Base-by-base conservation (phyloP, 78 protist genomes). In the Dictyostelium firmibasis region DNA sequence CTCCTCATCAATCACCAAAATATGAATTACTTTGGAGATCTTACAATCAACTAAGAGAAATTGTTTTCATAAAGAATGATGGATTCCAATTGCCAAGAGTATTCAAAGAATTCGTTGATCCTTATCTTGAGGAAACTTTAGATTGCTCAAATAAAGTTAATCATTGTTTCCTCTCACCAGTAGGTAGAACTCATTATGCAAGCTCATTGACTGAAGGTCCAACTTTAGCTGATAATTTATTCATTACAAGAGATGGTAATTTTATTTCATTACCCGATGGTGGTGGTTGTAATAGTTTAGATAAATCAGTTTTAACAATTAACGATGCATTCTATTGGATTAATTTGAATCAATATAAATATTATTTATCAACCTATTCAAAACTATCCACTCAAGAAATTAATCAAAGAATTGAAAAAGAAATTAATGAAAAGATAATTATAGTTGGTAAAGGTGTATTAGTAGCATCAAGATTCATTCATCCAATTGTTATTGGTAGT, bases 141-240 rank as follows among this genome's bases (percentile, higher is more conserved):
- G 53, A 81, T 50, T 29, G 67, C 16, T 14, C 76, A 1, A 31
- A 53, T 2, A 74, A 78, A 31, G 96, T 92, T 33, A 92, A 92
- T 35, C 96, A 92, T 57, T 91, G 70, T 23, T 92, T 57, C 69
- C 74, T 92, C 11, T 44, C 74, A 25, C 96, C 96, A 50, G 64
- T 92, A n/a, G 96, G 96, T 25, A 47, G 96, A 57, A 92, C 96
- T 1, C 96, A 92, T 31, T 85, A 85, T 78, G 76, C 92, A 35
- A 29, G 91, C 1, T 29, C 96, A 27, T 4, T 92, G 25, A 76
- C 69, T 4, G 96, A 92, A 50, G 96, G 96, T 13, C 96, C 96
- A 9, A 92, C 96, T 1, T 70, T 92, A n/a, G 2, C 67, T 7
- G 96, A 84, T 25, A 92, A 92, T n/a, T 25, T 92, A 25, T 84